Percentiles rank a stretch among this genome's conserved stretches.
Conservation (phyloP, 2,329 filamentous ascomycete genomes). For the Magnaporthales sp. region DNA sequence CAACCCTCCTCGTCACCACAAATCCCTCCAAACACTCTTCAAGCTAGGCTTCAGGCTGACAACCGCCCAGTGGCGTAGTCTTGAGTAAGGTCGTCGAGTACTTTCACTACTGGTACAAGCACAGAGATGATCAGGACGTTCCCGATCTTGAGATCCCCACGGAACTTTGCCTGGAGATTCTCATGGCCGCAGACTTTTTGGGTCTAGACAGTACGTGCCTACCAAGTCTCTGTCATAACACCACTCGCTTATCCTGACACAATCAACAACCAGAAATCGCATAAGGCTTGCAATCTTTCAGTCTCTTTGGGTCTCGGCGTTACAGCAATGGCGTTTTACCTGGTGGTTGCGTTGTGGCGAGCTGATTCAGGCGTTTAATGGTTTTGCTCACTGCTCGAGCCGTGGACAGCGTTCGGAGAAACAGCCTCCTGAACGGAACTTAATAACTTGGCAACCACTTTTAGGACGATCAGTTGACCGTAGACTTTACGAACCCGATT, state of each 20-base stretch:
- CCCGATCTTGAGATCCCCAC: constrained; percentile 75
- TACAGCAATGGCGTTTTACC: background rate
- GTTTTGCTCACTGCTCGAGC: background rate
- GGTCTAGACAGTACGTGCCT: constrained; percentile 51
- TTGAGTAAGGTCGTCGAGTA: constrained; percentile 79
- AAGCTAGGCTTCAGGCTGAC: background rate
- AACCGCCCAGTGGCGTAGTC: constrained; percentile 50
- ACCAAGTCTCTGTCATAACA: too few species aligned
- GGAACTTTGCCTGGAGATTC: constrained; percentile 67
- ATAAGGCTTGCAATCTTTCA: background rate
- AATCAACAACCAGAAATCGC: background rate
- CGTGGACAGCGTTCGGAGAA: background rate
- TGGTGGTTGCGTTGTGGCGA: background rate
- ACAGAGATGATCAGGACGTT: constrained; percentile 61
- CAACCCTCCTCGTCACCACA: background rate
- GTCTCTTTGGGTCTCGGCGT: background rate
- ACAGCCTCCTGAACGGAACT: background rate
- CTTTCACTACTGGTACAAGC: constrained; percentile 73
- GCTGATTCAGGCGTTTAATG: background rate
- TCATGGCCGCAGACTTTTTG: constrained; percentile 71
- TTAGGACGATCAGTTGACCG: background rate
- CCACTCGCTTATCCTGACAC: background rate
- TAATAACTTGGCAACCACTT: background rate
- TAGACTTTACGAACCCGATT: background rate
- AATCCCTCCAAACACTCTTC: background rate